Conservation (phyloP, 2,329 filamentous ascomycete species). For the Penicillium sp. region DNA sequence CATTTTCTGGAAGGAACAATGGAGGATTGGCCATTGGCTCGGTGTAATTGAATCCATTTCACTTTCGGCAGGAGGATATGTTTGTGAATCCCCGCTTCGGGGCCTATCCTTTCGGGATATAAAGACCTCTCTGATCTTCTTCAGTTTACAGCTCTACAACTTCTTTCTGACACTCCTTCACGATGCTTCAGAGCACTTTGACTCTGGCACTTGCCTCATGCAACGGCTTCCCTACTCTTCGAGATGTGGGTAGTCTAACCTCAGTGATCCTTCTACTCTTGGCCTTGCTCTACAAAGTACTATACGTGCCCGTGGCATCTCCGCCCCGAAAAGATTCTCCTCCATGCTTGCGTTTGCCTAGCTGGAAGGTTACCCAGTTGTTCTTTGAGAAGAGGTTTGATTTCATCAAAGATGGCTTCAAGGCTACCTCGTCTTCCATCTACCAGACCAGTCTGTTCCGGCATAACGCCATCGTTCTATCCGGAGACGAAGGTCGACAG, state of each 20-base stretch:
- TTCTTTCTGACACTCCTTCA: background rate
- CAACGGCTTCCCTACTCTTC: background rate
- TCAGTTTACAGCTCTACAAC: background rate
- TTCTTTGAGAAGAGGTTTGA: slow-evolving; percentile 1
- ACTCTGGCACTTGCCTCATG: background rate
- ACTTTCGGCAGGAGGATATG: background rate
- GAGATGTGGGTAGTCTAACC: background rate
- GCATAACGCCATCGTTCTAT: slow-evolving; percentile 2
- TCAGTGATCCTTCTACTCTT: background rate
- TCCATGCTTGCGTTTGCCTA: background rate
- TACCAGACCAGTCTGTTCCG: slow-evolving; percentile 2
- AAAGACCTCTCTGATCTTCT: background rate
- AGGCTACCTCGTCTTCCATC: background rate
- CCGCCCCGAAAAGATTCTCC: background rate
- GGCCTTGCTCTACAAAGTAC: background rate
- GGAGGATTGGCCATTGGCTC: background rate
- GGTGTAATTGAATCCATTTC: background rate
- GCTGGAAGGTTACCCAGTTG: background rate
- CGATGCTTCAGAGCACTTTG: background rate
- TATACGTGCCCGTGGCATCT: background rate
- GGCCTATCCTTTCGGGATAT: background rate
- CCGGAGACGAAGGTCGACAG: slow-evolving; percentile 3
- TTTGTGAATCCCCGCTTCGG: background rate
- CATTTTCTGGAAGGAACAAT: background rate
- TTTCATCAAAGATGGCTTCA: background rate